Evolutionary conservation across 257 asterid genomes (phyloP), one percentile per base, ranked within the genome.

Genomic region (Petunia axillaris): DNA sequence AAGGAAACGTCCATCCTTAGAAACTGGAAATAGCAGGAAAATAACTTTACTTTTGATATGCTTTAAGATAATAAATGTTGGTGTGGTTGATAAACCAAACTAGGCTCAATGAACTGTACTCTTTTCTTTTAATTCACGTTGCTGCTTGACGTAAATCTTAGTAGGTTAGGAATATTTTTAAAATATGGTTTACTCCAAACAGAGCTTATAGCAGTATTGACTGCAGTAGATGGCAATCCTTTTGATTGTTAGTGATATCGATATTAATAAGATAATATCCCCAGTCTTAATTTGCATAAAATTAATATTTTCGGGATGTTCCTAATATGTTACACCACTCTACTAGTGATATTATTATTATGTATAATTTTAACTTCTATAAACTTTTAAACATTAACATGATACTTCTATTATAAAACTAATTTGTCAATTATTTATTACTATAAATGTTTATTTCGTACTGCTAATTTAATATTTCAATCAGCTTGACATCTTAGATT

Each of bases 31-130:
- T 41, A 37, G 6, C 37, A n/a, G 10, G n/a, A 5, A 50, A 71
- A 48, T 1, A 5, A 48, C n/a, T 25, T 2, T 67, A 36, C 11
- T 25, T 11, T 73, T 73, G 35, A 50, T 25, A 73, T 48, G 62
- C 36, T 73, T 25, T 50, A 35, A 48, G 77, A 71, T 11, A 50
- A 73, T 8, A 58, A 73, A 57, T 48, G 77, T 73, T 73, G 62
- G 62, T 73, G 77, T 50, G 77, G 35, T 73, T 73, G 77, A 73
- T 48, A 50, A 70, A 71, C 44, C 6, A 71, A 15, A 48, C 60
- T 48, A 71, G 16, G 60, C 60, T 48, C 43, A 71, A 25, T 46
- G 54, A 71, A 11, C 25, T 48, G 35, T 11, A 11, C 35, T 48
- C 41, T 10, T 71, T 71, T 50, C 57, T 46, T 71, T 71, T 71